Evolutionary conservation across 2,329 filamentous ascomycete genomes (phyloP).

Genomic region (Clarireedia monteithiana): DNA sequence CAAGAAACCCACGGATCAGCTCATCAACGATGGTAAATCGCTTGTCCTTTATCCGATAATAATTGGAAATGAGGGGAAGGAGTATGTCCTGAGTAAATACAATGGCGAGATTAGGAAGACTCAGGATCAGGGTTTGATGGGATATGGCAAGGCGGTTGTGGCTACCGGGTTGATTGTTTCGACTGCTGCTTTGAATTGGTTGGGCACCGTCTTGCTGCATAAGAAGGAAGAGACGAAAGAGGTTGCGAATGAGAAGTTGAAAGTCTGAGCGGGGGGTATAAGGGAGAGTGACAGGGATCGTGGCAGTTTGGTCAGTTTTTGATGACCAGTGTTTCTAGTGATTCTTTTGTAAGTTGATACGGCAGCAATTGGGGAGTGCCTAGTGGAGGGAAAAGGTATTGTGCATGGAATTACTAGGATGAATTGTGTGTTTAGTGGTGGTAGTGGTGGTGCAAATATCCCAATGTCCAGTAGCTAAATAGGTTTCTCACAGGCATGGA

Average conservation of each 20-base stretch:
- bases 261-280: neutral
- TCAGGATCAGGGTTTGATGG: constrained; percentile 55
- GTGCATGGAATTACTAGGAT: no score
- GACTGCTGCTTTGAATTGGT: constrained; percentile 54
- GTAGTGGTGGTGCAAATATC: no score
- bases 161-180: constrained; percentile 60
- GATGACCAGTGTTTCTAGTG: no score
- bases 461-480: no score
- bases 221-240: constrained; percentile 57
- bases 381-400: no score
- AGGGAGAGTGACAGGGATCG: neutral
- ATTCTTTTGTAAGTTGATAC: no score
- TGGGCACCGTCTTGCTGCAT: constrained; percentile 49
- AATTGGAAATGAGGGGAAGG: constrained; percentile 52
- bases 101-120: constrained; percentile 53
- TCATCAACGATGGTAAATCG: constrained; percentile 56
- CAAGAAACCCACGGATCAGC: constrained; percentile 66
- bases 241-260: constrained; percentile 39
- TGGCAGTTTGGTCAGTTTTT: no score
- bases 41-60: constrained; percentile 55
- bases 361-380: no score
- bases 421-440: no score
- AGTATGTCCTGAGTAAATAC: constrained; percentile 52
- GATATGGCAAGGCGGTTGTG: constrained; percentile 61
- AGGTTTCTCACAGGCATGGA: no score